phyloP scores from a whole-genome alignment of 2,329 filamentous ascomycete species.

The Thyridium curvatum region DNA sequence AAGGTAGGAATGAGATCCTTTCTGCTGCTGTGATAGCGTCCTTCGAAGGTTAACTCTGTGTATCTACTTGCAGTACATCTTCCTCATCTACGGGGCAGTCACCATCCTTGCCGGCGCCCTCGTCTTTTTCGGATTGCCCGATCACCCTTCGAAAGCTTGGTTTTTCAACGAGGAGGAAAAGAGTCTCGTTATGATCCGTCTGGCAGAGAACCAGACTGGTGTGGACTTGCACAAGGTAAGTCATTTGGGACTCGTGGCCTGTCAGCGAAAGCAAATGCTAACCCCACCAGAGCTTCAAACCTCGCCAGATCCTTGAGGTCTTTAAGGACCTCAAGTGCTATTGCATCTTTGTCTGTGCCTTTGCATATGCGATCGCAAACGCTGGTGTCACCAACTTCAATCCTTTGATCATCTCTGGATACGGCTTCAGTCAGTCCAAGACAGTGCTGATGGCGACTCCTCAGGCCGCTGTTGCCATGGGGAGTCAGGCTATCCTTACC shows the following conservation, averaged over 20 bases:
- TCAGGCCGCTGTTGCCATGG: no score
- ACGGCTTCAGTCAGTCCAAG: slow-evolving; percentile 17
- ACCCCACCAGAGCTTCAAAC: slow-evolving; percentile 13
- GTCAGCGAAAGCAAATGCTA: slow-evolving; percentile 1
- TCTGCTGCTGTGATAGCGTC: no score
- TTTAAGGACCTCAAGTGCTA: slow-evolving; percentile 15
- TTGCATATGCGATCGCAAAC: slow-evolving; percentile 62
- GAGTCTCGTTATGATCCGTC: slow-evolving; percentile 9
- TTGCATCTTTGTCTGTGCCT: slow-evolving; percentile 14
- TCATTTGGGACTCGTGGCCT: no score
- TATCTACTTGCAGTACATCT: slow-evolving; percentile 37
- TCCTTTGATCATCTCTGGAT: slow-evolving; percentile 54
- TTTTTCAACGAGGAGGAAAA: slow-evolving; percentile 12
- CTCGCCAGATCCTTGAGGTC: slow-evolving; percentile 10
- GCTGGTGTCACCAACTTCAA: slow-evolving; percentile 61
- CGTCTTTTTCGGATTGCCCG: slow-evolving; percentile 9
- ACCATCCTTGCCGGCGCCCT: slow-evolving; percentile 30
- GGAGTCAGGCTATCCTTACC: slow-evolving; percentile 7
- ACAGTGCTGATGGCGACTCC: no score
- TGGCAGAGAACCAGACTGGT: no score
- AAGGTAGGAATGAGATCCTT: no score
- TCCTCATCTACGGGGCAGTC: slow-evolving; percentile 30
- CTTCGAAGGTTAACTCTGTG: no score
- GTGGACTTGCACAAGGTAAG: no score
- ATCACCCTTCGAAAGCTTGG: slow-evolving; percentile 24